These are phyloP conservation scores for Ascochyta viciae-villosae DNA, from an alignment of 2,329 filamentous ascomycete species.

Conservation along the genomic window DNA sequence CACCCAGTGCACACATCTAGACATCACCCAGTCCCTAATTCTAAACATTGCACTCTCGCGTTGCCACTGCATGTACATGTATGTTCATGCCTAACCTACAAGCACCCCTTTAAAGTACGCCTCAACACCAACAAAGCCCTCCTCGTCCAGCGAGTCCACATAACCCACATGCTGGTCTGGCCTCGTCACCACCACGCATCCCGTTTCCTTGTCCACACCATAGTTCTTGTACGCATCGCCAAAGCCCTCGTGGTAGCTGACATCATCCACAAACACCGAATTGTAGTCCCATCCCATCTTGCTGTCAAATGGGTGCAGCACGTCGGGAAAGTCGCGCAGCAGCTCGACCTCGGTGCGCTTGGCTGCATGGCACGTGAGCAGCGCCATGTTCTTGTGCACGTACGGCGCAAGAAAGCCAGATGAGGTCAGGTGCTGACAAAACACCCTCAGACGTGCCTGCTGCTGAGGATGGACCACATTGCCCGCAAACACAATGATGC, in stretches of 20 bases:
- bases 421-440: slow-evolving; percentile 56
- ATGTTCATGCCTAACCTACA: not conserved
- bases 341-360: slow-evolving; percentile 55
- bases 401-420: slow-evolving; percentile 54
- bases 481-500: slow-evolving; percentile 68
- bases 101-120: slow-evolving; percentile 43
- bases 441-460: slow-evolving; percentile 53
- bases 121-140: slow-evolving; percentile 39
- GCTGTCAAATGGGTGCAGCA: slow-evolving; percentile 55
- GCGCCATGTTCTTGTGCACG: slow-evolving; percentile 62
- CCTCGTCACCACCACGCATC: slow-evolving; percentile 66
- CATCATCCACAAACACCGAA: slow-evolving; percentile 57
- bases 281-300: slow-evolving; percentile 51
- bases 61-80: no score
- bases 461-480: slow-evolving; percentile 58
- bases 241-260: slow-evolving; percentile 53
- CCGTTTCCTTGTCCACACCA: slow-evolving; percentile 62
- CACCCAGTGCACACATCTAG: no score
- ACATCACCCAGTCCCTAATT: no score
- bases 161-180: slow-evolving; percentile 72
- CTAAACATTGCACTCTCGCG: no score
- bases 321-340: slow-evolving; percentile 51
- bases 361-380: slow-evolving; percentile 67
- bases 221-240: slow-evolving; percentile 62
- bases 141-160: slow-evolving; percentile 49